These are phyloP conservation scores for Penicillium paxilli DNA, from an alignment of 495 filamentous ascomycete species.

Conservation along the genomic window DNA sequence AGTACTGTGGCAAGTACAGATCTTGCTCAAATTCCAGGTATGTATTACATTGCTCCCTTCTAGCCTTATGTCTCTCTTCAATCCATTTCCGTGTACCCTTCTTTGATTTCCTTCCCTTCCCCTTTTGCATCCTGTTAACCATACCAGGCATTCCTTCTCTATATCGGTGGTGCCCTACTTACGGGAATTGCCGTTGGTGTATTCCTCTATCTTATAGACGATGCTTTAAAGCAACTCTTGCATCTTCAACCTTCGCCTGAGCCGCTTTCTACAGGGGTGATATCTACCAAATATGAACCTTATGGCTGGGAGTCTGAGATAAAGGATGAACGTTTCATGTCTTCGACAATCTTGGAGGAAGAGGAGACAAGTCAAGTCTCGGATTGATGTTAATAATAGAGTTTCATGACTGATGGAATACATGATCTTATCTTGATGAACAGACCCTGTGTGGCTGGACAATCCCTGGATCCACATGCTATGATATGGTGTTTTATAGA, in stretches of 20 bases:
- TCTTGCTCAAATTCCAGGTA: constrained; percentile 67
- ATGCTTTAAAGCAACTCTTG: constrained; percentile 17
- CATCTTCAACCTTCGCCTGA: constrained; percentile 6
- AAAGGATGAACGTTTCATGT: constrained; percentile 38
- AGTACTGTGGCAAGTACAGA: constrained; percentile 37
- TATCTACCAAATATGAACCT: constrained; percentile 12
- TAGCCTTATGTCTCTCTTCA: too few species aligned
- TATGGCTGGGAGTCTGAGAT: constrained; percentile 37
- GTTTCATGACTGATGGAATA: neutral
- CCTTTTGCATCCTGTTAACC: neutral
- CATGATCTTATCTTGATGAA: too few species aligned
- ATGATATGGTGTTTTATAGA: too few species aligned
- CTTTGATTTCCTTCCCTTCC: too few species aligned
- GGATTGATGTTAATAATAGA: constrained; percentile 5
- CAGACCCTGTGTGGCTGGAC: too few species aligned
- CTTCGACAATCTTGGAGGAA: constrained; percentile 67
- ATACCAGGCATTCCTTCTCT: constrained; percentile 24
- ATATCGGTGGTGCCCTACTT: constrained; percentile 21
- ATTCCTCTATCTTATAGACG: constrained; percentile 16
- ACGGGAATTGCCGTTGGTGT: constrained; percentile 21
- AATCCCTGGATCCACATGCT: too few species aligned
- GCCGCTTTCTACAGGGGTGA: constrained; percentile 1
- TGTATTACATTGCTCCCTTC: constrained; percentile 2
- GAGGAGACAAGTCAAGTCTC: constrained; percentile 46
- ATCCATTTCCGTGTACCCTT: too few species aligned